These are phyloP conservation scores for Emergomyces orientalis DNA, from an alignment of 2,329 filamentous ascomycete species.

Conservation along the genomic window DNA sequence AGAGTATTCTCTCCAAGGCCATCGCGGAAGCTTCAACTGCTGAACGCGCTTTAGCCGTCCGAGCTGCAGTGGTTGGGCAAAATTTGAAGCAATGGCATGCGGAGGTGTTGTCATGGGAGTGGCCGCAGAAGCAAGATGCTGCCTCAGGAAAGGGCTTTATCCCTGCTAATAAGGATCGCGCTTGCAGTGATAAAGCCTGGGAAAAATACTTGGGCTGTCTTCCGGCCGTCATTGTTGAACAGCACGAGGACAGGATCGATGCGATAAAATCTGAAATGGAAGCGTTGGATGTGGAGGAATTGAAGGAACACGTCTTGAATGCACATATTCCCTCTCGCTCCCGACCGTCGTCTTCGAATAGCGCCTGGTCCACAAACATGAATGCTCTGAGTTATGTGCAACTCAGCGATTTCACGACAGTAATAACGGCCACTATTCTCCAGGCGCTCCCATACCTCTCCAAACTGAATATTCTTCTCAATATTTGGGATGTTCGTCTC, in stretches of 20 bases:
- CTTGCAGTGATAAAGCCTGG: conserved; percentile 18
- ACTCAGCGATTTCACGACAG: conserved; percentile 81
- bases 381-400: conserved; percentile 48
- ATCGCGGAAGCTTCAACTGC: conserved; percentile 47
- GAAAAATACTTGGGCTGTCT: conserved; percentile 60
- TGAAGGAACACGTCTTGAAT: conserved; percentile 78
- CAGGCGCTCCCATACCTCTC: conserved; percentile 76
- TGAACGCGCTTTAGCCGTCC: conserved; percentile 50
- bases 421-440: conserved; percentile 86
- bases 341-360: conserved; percentile 41
- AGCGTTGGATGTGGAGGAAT: conserved; percentile 51
- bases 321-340: conserved; percentile 62
- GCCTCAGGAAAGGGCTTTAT: conserved; percentile 36
- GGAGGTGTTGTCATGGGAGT: conserved; percentile 52
- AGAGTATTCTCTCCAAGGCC: conserved; percentile 38
- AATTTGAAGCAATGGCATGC: conserved; percentile 49
- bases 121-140: conserved; percentile 38
- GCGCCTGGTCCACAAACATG: conserved; percentile 32
- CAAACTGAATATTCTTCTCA: conserved; percentile 61
- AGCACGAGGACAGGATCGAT: conserved; percentile 64
- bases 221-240: conserved; percentile 51
- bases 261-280: conserved; percentile 52
- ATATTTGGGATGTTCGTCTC: conserved; percentile 68
- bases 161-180: background rate
- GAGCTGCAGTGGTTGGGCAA: conserved; percentile 51